Evolutionary conservation across 2,329 filamentous ascomycete genomes (phyloP), one percentile per base, ranked within the genome.

Genomic region (Cryphonectria naterciae): DNA sequence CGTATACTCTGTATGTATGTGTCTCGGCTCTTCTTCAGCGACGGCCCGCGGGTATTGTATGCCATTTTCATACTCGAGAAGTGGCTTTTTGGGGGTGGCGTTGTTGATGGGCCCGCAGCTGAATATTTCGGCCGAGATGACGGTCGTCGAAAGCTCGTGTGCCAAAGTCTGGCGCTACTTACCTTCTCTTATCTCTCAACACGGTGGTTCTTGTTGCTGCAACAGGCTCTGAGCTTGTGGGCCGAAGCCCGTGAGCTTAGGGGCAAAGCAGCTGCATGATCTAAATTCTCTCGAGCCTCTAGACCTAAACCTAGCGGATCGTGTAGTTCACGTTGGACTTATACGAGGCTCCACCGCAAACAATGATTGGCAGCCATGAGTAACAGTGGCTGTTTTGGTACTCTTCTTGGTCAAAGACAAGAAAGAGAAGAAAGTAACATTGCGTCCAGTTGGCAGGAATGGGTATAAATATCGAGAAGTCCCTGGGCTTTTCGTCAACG

Each of bases 221-320:
- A 67, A 64, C 52, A n/a, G 11, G 52, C 52, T 56, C 52, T 56
- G 52, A 62, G 64, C 52, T 56, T 58, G 54, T 62, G 11, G 49
- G 35, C 39, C 54, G 41, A 65, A 32, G 58, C 35, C 13, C 37
- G 28, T 46, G 54, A 32, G 22, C 37, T 65, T 63, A 70, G 68
- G 58, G 41, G 46, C 43, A 72, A 58, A 58, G 70, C 70, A 65
- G 67, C 39, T 60, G 68, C 65, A 68, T 58, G 37, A 32, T 32
- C 37, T 52, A 49, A 35, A 5, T 28, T 46, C 54, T 28, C 28
- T 37, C 52, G 65, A 63, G 70, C 63, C 54, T 60, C 65, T 65
- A 52, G 54, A 19, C 60, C 56, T 65, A 54, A 13, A 58, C 54
- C 49, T 37, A 37, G 46, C 62, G 68, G 15, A 56, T 28, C 41